phyloP scores from a whole-genome alignment of 495 filamentous ascomycete genomes.

The Neurospora terricola region DNA sequence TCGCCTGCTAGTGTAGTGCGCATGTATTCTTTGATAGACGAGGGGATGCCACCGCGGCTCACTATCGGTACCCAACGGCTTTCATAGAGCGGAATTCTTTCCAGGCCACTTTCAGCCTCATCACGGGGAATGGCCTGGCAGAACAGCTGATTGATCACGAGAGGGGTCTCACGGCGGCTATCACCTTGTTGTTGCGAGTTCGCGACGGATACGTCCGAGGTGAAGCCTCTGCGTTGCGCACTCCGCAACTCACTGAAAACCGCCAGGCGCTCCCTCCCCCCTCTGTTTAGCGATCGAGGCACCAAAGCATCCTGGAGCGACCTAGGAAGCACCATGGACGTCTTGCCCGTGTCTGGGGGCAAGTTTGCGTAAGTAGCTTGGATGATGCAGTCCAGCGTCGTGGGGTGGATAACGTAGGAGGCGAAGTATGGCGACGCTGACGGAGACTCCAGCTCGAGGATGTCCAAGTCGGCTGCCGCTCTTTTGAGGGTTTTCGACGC shows the following conservation, averaged over 20 bases:
- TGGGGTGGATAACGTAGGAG: too few species aligned
- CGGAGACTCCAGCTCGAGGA: background rate
- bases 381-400: too few species aligned
- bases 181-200: background rate
- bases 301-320: slow-evolving; percentile 20
- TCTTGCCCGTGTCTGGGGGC: slow-evolving; percentile 11
- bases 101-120: background rate
- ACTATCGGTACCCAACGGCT: slow-evolving; percentile 7
- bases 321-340: slow-evolving; percentile 17
- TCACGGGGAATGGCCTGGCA: slow-evolving; percentile 5
- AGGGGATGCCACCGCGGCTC: slow-evolving; percentile 3
- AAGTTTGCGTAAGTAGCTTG: slow-evolving; percentile 11
- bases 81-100: slow-evolving; percentile 3
- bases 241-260: slow-evolving; percentile 1
- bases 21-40: background rate
- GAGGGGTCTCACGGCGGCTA: too few species aligned
- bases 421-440: slow-evolving; percentile 14
- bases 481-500: slow-evolving; percentile 2
- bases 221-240: background rate
- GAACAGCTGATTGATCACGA: slow-evolving; percentile 4
- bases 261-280: slow-evolving; percentile 1
- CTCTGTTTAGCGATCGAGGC: slow-evolving; percentile 6
- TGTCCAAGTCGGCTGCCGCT: background rate
- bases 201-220: background rate
- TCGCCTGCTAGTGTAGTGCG: background rate